These are phyloP conservation scores for Alternaria gaisen DNA, from an alignment of 2,329 filamentous ascomycete genomes.

Conservation along the genomic window DNA sequence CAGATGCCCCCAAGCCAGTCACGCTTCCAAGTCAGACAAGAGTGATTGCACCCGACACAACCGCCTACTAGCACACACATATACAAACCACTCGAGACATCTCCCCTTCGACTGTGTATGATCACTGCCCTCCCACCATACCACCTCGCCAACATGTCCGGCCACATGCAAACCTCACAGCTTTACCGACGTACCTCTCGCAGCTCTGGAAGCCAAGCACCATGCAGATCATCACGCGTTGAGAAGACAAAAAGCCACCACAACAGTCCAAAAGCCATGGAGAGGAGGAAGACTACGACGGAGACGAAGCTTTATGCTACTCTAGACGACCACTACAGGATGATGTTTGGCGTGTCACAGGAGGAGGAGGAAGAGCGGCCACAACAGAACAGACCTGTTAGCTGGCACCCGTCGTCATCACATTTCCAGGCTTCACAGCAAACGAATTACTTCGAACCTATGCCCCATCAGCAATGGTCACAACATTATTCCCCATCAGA, in stretches of 20 bases:
- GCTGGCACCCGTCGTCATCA: slow-evolving; percentile 77
- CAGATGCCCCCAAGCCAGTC: slow-evolving; percentile 34
- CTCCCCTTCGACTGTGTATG: slow-evolving; percentile 2
- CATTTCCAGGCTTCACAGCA: slow-evolving; percentile 40
- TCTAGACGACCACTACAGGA: slow-evolving; percentile 52
- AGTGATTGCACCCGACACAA: slow-evolving; percentile 31
- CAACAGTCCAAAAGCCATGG: slow-evolving; percentile 48
- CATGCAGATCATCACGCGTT: slow-evolving; percentile 45
- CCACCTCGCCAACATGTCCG: slow-evolving; percentile 34
- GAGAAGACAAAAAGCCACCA: slow-evolving; percentile 53
- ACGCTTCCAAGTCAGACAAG: slow-evolving; percentile 27
- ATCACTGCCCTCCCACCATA: slow-evolving; percentile 26
- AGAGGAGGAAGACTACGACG: slow-evolving; percentile 51
- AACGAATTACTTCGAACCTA: slow-evolving; percentile 34
- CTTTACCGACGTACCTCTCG: slow-evolving; percentile 45
- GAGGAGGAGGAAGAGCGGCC: slow-evolving; percentile 40
- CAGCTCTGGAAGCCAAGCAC: slow-evolving; percentile 39
- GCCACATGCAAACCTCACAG: slow-evolving; percentile 39
- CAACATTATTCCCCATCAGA: slow-evolving; percentile 34
- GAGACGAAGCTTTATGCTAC: slow-evolving; percentile 51
- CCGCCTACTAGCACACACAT: slow-evolving; percentile 19
- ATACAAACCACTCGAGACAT: slow-evolving; percentile 22
- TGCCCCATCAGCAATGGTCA: slow-evolving; percentile 40
- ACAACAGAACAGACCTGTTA: slow-evolving; percentile 65
- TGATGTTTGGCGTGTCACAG: slow-evolving; percentile 51